These are phyloP conservation scores for Linum trigynum DNA, from an alignment of 345 rosid genomes.

Conservation along the genomic window DNA sequence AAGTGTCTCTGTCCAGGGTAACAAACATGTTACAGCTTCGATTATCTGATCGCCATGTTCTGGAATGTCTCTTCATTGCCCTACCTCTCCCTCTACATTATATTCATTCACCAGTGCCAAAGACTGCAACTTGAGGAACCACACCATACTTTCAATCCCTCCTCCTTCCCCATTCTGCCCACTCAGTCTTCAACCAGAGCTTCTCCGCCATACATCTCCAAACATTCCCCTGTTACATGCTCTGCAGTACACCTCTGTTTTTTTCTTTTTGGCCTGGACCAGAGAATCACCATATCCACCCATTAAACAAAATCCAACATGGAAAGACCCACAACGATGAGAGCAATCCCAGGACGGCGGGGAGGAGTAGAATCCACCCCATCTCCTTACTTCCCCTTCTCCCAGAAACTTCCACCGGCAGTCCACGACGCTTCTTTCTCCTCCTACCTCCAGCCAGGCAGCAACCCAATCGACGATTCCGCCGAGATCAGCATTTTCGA, in stretches of 20 bases:
- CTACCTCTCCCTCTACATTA: not conserved
- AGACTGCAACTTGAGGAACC: not conserved
- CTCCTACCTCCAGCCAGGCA: constrained; percentile 15
- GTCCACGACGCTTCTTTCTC: constrained; percentile 13
- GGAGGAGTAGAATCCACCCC: constrained; percentile 2
- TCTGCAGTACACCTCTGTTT: not conserved
- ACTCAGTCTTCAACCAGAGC: not conserved
- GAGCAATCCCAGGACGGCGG: constrained; percentile 4
- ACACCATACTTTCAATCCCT: not conserved
- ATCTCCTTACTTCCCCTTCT: constrained; percentile 4
- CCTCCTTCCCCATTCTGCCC: not conserved
- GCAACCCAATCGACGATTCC: constrained; percentile 29
- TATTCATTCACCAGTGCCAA: not conserved
- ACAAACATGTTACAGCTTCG: not conserved
- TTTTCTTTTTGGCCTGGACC: not conserved
- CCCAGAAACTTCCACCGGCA: not conserved
- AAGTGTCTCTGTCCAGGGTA: not conserved
- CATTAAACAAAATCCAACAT: not conserved
- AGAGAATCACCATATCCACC: not conserved
- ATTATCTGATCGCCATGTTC: not conserved
- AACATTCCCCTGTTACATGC: not conserved
- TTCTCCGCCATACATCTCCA: not conserved
- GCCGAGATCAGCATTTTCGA: constrained; percentile 61
- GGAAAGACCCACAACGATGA: constrained; percentile 15
- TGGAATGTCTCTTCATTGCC: not conserved